These are phyloP conservation scores for Solanum piurae DNA, from an alignment of 257 asterid genomes.

Conservation along the genomic window DNA sequence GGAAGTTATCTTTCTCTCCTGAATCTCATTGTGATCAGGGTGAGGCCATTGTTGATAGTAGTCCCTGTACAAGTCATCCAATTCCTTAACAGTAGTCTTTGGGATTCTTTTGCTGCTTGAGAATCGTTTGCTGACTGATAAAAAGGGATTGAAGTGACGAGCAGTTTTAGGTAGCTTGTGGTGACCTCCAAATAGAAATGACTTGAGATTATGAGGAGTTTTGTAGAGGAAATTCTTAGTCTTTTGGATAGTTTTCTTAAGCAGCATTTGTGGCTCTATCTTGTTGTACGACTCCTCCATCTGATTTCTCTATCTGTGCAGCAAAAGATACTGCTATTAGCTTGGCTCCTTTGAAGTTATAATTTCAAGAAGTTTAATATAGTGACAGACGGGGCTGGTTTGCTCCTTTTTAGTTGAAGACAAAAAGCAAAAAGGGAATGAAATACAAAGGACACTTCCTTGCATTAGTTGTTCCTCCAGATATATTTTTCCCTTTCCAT, in stretches of 20 bases:
- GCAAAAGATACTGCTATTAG: constrained; percentile 12
- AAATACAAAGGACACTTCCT: background rate
- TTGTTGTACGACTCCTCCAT: constrained; percentile 23
- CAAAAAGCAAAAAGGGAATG: background rate
- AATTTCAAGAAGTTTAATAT: background rate
- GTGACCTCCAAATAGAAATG: constrained; percentile 25
- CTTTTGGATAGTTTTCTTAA: constrained; percentile 36
- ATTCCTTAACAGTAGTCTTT: constrained; percentile 14
- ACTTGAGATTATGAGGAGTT: constrained; percentile 34
- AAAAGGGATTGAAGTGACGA: constrained; percentile 18
- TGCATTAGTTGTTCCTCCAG: background rate
- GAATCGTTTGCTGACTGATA: background rate
- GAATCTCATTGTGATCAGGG: background rate
- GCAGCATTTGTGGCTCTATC: constrained; percentile 29
- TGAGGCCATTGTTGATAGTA: constrained; percentile 28
- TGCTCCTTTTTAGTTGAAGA: background rate
- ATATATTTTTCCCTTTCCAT: background rate
- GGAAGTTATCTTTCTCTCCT: constrained; percentile 4
- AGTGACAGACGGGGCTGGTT: background rate
- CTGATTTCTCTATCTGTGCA: constrained; percentile 3
- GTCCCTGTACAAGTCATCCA: constrained; percentile 25
- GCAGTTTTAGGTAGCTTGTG: constrained; percentile 29
- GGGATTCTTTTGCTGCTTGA: constrained; percentile 4
- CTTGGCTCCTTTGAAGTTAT: constrained; percentile 4
- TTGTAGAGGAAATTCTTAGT: constrained; percentile 38